Base-by-base conservation (phyloP, 1,284 basidiomycete genomes). In the Marasmius oreades region DNA sequence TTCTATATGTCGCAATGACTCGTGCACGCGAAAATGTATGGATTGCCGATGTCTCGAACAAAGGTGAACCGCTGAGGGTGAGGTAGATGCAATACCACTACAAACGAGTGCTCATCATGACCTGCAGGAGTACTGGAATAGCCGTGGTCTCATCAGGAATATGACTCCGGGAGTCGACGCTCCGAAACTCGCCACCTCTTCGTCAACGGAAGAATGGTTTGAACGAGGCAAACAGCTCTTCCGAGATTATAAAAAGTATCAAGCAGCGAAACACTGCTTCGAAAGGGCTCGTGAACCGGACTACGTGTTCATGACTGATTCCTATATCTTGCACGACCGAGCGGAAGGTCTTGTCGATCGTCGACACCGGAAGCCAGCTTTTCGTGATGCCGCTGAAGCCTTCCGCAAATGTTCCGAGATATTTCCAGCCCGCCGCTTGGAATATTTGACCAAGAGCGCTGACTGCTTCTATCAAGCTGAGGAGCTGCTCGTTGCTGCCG, bases 1-100 rank as follows among this genome's bases (percentile, higher is more conserved):
- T 77, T 52, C 68, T 90, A 0, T 89, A 90, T 55, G 86, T 90
- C 3, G 87, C 86, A 0, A 77, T 88, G 39, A 90, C 88, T 0
- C 68, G 88, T 43, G 86, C 86, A 1, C 74, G 85, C 34, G 84
- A 82, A 59, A 84, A 85, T 47, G 65, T 88, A 1, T 87, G 85
- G 84, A 82, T 89, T 11, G 78, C 78, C 6, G 88, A 89, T 66
- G 72, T 73, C 31, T 88, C 84, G 1, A 70, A 74, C 3, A 81
- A 75, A 51, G 75, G 77, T 6, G 78, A 80, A 50, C 77, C 85
- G 0, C 81, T 88, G 80, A 71, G 77, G 62, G 86, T 86, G 53
- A 60, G 73, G 57, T 39, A 33, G 4, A 43, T 37, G 24, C 16
- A 22, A 34, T 42, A 2, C 44, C n/a, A 3, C 34, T 23, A 59